Percentiles rank a stretch among this genome's conserved stretches.
Evolutionary conservation across 495 filamentous ascomycete genomes (phyloP).

Genomic region (Immersiella caudata): DNA sequence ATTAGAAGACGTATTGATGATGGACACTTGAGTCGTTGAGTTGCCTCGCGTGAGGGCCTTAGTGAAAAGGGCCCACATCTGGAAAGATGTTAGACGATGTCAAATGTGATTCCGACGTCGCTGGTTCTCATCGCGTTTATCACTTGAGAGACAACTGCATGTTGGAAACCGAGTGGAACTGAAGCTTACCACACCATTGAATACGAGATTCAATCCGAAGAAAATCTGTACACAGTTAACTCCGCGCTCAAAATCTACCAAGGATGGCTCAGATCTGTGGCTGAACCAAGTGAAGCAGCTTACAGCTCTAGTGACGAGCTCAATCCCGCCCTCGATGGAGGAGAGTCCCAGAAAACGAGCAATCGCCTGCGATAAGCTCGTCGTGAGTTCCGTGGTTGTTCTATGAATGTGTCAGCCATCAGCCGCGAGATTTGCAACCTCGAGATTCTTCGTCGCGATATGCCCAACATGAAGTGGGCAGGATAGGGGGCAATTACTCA

Average conservation of each 20-base stretch:
- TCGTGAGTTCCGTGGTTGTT: slow-evolving; percentile 83
- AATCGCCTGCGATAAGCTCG: slow-evolving; percentile 65
- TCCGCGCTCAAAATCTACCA: background rate
- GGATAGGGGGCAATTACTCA: slow-evolving; percentile 45
- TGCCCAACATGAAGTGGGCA: background rate
- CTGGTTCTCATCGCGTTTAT: background rate
- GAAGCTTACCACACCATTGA: slow-evolving; percentile 74
- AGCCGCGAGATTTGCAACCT: background rate
- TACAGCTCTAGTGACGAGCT: slow-evolving; percentile 71
- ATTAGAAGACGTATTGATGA: slow-evolving; percentile 92
- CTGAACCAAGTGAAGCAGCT: slow-evolving; percentile 30
- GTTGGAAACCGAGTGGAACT: background rate
- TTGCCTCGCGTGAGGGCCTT: slow-evolving; percentile 79
- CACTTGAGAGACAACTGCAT: background rate
- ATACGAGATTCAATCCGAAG: slow-evolving; percentile 83
- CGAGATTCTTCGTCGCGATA: background rate
- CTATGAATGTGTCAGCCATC: slow-evolving; percentile 43
- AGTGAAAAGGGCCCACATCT: slow-evolving; percentile 90
- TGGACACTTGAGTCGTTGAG: slow-evolving; percentile 86
- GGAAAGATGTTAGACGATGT: slow-evolving; percentile 15
- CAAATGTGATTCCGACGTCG: background rate
- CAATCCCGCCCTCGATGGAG: slow-evolving; percentile 57
- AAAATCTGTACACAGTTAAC: slow-evolving; percentile 61
- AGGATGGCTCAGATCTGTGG: background rate
- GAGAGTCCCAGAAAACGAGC: slow-evolving; percentile 62